A percentile compares a stretch with the other conserved stretches of the same genome.
These are phyloP conservation scores for Pseudevernia furfuracea DNA, from an alignment of 495 filamentous ascomycete species.

Conservation along the genomic window DNA sequence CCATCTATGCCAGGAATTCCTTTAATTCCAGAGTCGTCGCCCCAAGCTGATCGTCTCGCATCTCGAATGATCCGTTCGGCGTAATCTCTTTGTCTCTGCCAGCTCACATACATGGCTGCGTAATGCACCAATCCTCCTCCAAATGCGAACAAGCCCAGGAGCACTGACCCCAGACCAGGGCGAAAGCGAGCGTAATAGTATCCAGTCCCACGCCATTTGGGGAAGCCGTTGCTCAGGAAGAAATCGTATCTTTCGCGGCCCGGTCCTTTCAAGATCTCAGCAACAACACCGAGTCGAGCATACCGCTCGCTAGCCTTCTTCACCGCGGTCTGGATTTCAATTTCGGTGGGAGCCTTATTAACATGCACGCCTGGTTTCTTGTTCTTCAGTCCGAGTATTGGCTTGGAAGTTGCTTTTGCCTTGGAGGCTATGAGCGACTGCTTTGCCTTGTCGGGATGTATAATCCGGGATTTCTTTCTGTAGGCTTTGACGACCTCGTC, in stretches of 20 bases:
- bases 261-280: slow-evolving; percentile 73
- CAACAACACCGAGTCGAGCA: slow-evolving; percentile 71
- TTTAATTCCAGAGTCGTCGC: slow-evolving; percentile 59
- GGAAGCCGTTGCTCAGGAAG: slow-evolving; percentile 91
- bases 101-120: slow-evolving; percentile 69
- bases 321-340: slow-evolving; percentile 64
- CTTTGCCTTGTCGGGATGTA: slow-evolving; percentile 95
- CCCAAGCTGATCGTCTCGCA: slow-evolving; percentile 82
- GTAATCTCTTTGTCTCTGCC: slow-evolving; percentile 84
- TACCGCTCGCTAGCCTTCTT: slow-evolving; percentile 75
- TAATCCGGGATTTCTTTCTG: slow-evolving; percentile 68
- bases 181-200: slow-evolving; percentile 96
- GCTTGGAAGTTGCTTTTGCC: slow-evolving; percentile 49
- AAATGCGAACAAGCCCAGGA: slow-evolving; percentile 75
- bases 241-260: slow-evolving; percentile 85
- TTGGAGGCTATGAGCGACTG: slow-evolving; percentile 69
- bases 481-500: slow-evolving; percentile 92
- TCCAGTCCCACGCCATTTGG: slow-evolving; percentile 89
- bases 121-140: slow-evolving; percentile 84
- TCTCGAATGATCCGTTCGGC: slow-evolving; percentile 85
- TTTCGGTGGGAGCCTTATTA: slow-evolving; percentile 58
- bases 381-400: slow-evolving; percentile 42
- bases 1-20: slow-evolving; percentile 60
- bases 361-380: slow-evolving; percentile 59
- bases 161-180: slow-evolving; percentile 77